Conservation (phyloP, 1,284 basidiomycete genomes). For the Schizopora paradoxa region DNA sequence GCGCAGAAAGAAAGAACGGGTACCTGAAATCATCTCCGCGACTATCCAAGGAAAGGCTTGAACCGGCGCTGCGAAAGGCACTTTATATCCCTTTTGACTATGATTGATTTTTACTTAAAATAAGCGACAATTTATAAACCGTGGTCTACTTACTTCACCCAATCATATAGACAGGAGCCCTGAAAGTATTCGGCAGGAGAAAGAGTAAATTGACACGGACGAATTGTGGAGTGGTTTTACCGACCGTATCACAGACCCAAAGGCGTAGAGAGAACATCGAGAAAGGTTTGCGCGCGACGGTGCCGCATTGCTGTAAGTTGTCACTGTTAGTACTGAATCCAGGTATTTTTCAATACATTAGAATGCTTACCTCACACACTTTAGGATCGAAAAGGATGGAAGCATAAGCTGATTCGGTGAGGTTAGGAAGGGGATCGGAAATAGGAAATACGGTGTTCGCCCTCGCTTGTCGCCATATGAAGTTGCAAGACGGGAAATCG, state of each 20-base stretch:
- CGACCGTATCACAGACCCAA: conserved; percentile 40
- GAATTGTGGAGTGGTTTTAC: too few relatives aligned
- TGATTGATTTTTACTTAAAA: not conserved
- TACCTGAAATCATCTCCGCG: too few relatives aligned
- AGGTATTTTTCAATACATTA: not conserved
- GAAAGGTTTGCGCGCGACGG: conserved; percentile 32
- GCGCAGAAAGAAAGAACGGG: too few relatives aligned
- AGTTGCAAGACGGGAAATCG: conserved; percentile 32
- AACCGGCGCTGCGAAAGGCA: not conserved
- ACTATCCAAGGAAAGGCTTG: too few relatives aligned
- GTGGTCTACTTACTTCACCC: conserved; percentile 3
- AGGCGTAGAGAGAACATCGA: conserved; percentile 40
- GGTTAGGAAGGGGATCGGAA: conserved; percentile 39
- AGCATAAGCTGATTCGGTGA: conserved; percentile 45
- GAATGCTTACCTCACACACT: conserved; percentile 43
- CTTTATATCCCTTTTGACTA: not conserved
- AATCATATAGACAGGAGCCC: not conserved
- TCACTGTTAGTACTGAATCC: not conserved
- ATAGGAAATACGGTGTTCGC: conserved; percentile 31
- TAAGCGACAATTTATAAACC: not conserved
- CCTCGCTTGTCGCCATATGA: conserved; percentile 50
- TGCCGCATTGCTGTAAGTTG: conserved; percentile 20
- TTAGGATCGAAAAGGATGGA: conserved; percentile 57
- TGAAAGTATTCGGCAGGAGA: conserved; percentile 6
- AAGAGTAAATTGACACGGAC: conserved; percentile 1